phyloP scores from a whole-genome alignment of 2,329 filamentous ascomycete genomes.

The Diaporthe helianthi region DNA sequence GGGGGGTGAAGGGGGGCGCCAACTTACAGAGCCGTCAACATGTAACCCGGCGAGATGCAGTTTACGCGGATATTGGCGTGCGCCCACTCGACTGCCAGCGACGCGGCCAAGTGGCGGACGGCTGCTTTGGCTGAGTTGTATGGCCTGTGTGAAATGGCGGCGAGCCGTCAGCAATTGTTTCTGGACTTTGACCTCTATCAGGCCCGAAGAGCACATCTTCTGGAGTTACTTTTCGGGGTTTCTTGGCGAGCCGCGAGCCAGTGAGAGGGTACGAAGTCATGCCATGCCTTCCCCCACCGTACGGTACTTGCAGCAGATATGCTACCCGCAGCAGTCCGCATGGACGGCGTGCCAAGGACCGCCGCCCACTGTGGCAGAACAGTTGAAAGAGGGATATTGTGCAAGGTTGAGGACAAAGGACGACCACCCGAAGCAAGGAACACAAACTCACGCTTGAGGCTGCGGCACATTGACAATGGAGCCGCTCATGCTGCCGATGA shows the following conservation, averaged over 20 bases:
- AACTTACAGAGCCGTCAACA: slow-evolving; percentile 89
- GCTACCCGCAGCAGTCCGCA: neutral
- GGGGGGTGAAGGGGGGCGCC: neutral
- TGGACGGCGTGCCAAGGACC: neutral
- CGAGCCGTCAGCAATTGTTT: neutral
- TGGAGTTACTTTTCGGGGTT: neutral
- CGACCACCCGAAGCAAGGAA: neutral
- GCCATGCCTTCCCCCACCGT: neutral
- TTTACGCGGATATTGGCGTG: slow-evolving; percentile 88
- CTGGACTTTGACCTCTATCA: neutral
- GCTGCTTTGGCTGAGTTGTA: slow-evolving; percentile 96
- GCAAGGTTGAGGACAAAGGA: neutral
- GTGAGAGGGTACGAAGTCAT: neutral
- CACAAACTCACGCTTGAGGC: slow-evolving; percentile 74
- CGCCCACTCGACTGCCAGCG: slow-evolving; percentile 94
- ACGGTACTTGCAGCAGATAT: neutral
- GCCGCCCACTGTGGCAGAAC: neutral
- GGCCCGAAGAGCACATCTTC: neutral
- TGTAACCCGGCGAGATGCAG: slow-evolving; percentile 94
- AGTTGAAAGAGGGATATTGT: neutral
- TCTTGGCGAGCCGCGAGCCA: slow-evolving; percentile 13
- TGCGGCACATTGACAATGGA: slow-evolving; percentile 95
- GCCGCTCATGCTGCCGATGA: slow-evolving; percentile 96
- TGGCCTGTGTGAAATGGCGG: slow-evolving; percentile 61
- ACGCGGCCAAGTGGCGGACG: slow-evolving; percentile 85